Evolutionary conservation across 768 basidiomycete genomes (phyloP).

Genomic region (Rhodotorula graminis): DNA sequence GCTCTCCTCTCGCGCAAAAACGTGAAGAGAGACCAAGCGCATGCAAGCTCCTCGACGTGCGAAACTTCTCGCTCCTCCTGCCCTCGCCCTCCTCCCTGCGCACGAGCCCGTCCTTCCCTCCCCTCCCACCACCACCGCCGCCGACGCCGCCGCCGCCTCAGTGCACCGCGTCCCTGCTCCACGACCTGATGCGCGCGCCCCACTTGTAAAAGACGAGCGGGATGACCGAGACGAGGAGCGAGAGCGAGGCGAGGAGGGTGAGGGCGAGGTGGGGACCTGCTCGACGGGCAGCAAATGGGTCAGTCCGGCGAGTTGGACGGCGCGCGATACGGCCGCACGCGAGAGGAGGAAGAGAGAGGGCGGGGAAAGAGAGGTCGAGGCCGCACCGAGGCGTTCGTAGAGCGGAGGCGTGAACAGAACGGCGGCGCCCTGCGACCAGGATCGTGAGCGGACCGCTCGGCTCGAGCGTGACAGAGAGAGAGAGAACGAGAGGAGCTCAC

Average conservation of each 20-base stretch:
- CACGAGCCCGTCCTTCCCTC: too few species aligned
- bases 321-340: too few species aligned
- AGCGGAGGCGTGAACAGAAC: slow-evolving; percentile 11
- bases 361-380: too few species aligned
- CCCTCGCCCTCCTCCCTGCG: too few species aligned
- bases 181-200: neutral
- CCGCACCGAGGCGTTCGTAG: neutral
- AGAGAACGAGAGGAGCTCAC: neutral
- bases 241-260: slow-evolving; percentile 12
- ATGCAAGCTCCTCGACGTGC: too few species aligned
- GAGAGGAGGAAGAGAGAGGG: too few species aligned
- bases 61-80: too few species aligned
- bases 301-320: too few species aligned
- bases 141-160: too few species aligned
- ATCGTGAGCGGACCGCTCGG: neutral
- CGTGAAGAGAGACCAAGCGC: too few species aligned
- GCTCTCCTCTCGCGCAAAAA: too few species aligned
- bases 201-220: neutral
- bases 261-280: slow-evolving; percentile 14
- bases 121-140: too few species aligned
- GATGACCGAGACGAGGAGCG: neutral
- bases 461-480: neutral
- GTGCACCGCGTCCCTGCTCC: neutral
- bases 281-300: neutral
- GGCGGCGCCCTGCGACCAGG: neutral